Evolutionary conservation across 768 basidiomycete genomes (phyloP).

Genomic region (Pulveroboletus sp.): DNA sequence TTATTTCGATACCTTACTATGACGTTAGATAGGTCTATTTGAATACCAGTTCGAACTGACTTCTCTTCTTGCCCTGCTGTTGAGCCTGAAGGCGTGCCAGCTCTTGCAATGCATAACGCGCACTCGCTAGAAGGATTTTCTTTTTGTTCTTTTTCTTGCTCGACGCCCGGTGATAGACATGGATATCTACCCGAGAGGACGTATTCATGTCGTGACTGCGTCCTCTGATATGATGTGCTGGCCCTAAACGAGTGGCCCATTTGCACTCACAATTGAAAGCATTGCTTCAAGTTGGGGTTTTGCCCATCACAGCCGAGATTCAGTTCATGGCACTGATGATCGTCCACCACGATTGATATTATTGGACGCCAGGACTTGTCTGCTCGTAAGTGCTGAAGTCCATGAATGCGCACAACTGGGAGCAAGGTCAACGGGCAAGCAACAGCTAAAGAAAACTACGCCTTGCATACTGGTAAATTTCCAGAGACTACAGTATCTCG

Average conservation of each 20-base stretch:
- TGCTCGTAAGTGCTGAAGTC: constrained; percentile 41
- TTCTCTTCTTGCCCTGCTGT: constrained; percentile 32
- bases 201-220: constrained; percentile 37
- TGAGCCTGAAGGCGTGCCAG: constrained; percentile 45
- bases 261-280: constrained; percentile 47
- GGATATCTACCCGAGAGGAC: constrained; percentile 45
- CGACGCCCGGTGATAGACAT: constrained; percentile 52
- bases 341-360: constrained; percentile 51
- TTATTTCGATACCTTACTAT: constrained; percentile 39
- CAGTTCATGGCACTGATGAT: constrained; percentile 49
- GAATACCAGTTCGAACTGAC: constrained; percentile 32
- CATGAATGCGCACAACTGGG: constrained; percentile 39
- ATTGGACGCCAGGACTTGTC: constrained; percentile 69
- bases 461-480: constrained; percentile 6
- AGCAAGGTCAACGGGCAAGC: too few species aligned
- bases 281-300: constrained; percentile 58
- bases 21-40: constrained; percentile 5
- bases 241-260: not conserved
- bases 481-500: not conserved
- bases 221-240: not conserved
- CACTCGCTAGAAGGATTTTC: constrained; percentile 49
- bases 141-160: constrained; percentile 62
- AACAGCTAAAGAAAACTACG: too few species aligned
- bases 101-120: constrained; percentile 49
- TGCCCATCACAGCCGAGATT: constrained; percentile 65